Percentiles rank a stretch among this genome's conserved stretches.
Conservation (phyloP, 164 flowering plant species). For the Houttuynia cordata region DNA sequence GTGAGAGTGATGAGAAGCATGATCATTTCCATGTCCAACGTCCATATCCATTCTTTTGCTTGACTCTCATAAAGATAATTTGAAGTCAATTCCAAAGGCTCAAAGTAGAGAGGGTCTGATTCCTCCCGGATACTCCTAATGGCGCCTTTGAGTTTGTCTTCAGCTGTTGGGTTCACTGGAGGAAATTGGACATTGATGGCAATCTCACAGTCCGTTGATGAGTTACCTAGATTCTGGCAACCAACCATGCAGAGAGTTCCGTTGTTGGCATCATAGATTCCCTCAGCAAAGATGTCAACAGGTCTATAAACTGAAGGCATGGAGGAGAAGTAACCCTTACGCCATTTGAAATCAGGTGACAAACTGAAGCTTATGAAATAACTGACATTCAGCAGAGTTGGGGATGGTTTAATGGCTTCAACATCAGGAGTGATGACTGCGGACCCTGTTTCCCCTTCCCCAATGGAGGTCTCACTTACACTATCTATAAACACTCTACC, state of each 20-base stretch:
- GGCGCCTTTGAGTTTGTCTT: constrained; percentile 31
- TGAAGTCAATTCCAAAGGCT: constrained; percentile 23
- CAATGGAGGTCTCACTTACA: not conserved
- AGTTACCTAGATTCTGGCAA: constrained; percentile 23
- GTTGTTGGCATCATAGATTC: constrained; percentile 39
- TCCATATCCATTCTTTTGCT: constrained; percentile 22
- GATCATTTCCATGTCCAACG: constrained; percentile 50
- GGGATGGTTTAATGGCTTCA: not conserved
- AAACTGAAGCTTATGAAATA: constrained; percentile 22
- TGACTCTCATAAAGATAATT: constrained; percentile 3
- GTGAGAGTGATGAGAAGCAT: constrained; percentile 53
- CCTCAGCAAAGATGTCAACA: constrained; percentile 52
- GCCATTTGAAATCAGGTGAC: not conserved
- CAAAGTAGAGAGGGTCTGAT: constrained; percentile 44
- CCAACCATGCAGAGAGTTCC: constrained; percentile 68
- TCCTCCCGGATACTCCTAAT: constrained; percentile 35
- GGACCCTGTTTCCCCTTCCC: not conserved
- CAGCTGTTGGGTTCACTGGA: constrained; percentile 18
- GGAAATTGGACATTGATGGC: constrained; percentile 37
- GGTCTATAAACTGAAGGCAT: constrained; percentile 1
- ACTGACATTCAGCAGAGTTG: constrained; percentile 35
- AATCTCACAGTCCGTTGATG: constrained; percentile 48
- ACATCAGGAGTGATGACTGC: not conserved
- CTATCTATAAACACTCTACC: not conserved
- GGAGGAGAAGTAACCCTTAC: constrained; percentile 6